phyloP scores from a whole-genome alignment of 1,284 basidiomycete genomes.

The Malassezia dermatis region DNA sequence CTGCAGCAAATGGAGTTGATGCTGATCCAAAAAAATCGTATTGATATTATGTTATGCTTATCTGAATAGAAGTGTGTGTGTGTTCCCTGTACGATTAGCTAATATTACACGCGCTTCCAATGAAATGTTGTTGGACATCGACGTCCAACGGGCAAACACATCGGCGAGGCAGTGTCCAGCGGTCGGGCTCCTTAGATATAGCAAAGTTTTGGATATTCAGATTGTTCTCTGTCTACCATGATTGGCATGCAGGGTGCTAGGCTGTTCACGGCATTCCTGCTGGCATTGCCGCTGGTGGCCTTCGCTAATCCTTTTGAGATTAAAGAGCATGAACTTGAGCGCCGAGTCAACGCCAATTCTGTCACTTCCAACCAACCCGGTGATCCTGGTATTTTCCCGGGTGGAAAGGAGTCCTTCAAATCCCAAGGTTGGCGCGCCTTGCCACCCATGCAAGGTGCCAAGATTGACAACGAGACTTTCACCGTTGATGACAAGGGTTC shows the following conservation, averaged over 20 bases:
- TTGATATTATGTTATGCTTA: not conserved
- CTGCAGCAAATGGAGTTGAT: not conserved
- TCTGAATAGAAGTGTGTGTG: not conserved
- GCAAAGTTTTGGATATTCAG: not conserved
- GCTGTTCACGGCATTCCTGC: not conserved
- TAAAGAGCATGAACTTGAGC: not conserved
- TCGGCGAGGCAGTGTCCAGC: not conserved
- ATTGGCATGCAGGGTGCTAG: not conserved
- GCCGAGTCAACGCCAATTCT: not conserved
- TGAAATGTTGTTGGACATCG: not conserved
- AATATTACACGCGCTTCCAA: not conserved
- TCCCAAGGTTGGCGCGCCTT: slow-evolving; percentile 12
- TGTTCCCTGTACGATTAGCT: not conserved
- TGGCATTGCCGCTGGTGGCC: not conserved
- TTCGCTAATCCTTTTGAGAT: not conserved
- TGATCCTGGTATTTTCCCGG: not conserved
- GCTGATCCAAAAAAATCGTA: not conserved
- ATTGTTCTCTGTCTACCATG: not conserved
- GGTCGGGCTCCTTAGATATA: not conserved
- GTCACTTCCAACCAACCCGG: not conserved
- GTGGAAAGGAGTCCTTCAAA: not conserved
- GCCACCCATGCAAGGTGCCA: slow-evolving; percentile 25
- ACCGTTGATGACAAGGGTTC: slow-evolving; percentile 19
- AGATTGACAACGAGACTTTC: slow-evolving; percentile 31
- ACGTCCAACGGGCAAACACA: not conserved